These are phyloP conservation scores for Alternaria sp. DNA, from an alignment of 2,329 filamentous ascomycete genomes.

Conservation along the genomic window DNA sequence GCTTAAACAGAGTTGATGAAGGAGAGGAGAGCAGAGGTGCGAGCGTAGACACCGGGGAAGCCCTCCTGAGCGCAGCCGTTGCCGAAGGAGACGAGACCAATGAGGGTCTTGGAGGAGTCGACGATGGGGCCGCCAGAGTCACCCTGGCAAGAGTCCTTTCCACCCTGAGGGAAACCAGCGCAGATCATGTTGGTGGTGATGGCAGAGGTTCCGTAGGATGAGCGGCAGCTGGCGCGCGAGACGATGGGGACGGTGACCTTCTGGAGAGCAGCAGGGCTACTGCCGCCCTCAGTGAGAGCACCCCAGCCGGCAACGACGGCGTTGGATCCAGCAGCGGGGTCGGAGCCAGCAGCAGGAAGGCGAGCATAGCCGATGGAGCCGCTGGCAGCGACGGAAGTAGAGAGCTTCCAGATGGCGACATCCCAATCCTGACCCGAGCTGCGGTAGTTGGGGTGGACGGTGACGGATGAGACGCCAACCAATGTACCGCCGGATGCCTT, in stretches of 20 bases:
- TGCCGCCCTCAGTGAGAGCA: conserved; percentile 14
- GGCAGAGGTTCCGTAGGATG: conserved; percentile 21
- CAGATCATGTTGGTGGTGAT: conserved; percentile 39
- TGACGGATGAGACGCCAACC: conserved; percentile 24
- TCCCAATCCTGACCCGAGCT: conserved; percentile 24
- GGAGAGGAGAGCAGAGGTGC: conserved; percentile 18
- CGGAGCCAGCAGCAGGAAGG: conserved; percentile 28
- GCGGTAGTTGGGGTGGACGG: conserved; percentile 28
- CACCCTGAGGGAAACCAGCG: conserved; percentile 30
- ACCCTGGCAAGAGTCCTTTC: conserved; percentile 44
- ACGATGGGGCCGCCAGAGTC: conserved; percentile 38
- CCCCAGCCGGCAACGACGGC: conserved; percentile 38
- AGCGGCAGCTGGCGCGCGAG: conserved; percentile 30
- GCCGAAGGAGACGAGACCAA: conserved; percentile 16
- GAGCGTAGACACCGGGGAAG: conserved; percentile 35
- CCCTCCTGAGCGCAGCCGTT: conserved; percentile 28
- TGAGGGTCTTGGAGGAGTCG: conserved; percentile 11
- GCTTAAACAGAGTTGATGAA: conserved; percentile 32
- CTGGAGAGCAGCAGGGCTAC: conserved; percentile 20
- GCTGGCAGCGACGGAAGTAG: conserved; percentile 29
- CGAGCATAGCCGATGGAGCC: conserved; percentile 30
- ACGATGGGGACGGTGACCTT: conserved; percentile 40
- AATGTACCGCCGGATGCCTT: conserved; percentile 27
- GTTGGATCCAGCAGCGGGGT: conserved; percentile 28
- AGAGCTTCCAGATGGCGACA: conserved; percentile 36